These are phyloP conservation scores for Ogataea siamensis DNA, from an alignment of 805 yeast species.

Conservation along the genomic window DNA sequence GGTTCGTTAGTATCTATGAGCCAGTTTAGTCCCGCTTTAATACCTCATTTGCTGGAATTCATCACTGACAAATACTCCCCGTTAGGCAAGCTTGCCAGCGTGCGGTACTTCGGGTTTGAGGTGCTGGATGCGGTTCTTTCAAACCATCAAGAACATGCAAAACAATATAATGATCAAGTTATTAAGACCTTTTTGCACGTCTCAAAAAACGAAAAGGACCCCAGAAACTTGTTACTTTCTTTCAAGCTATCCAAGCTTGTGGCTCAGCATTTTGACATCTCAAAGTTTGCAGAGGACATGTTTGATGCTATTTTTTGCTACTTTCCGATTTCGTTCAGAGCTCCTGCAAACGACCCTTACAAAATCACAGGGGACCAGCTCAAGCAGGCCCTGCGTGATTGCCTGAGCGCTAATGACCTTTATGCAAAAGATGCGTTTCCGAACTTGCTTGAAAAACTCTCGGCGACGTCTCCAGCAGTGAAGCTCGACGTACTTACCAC, in stretches of 20 bases:
- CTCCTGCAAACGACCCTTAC: slow-evolving; percentile 88
- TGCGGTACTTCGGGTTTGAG: slow-evolving; percentile 58
- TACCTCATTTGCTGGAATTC: slow-evolving; percentile 37
- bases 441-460: slow-evolving; percentile 72
- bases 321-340: slow-evolving; percentile 92
- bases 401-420: slow-evolving; percentile 57
- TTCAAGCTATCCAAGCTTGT: slow-evolving; percentile 55
- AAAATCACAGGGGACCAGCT: slow-evolving; percentile 73
- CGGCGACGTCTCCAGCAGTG: slow-evolving; percentile 70
- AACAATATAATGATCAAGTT: slow-evolving; percentile 38
- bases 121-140: slow-evolving; percentile 41
- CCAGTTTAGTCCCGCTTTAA: slow-evolving; percentile 40
- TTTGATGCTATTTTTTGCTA: slow-evolving; percentile 92
- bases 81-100: slow-evolving; percentile 55
- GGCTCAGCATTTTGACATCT: slow-evolving; percentile 40
- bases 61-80: slow-evolving; percentile 49
- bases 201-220: slow-evolving; percentile 91
- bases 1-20: slow-evolving; percentile 49
- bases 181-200: slow-evolving; percentile 61
- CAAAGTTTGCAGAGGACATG: slow-evolving; percentile 55
- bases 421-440: slow-evolving; percentile 76
- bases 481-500: slow-evolving; percentile 73
- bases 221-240: slow-evolving; percentile 74
- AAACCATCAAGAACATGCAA: slow-evolving; percentile 26
- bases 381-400: slow-evolving; percentile 56